phyloP scores from a whole-genome alignment of 2,329 filamentous ascomycete species.

The Stagonosporopsis chrysanthemi region DNA sequence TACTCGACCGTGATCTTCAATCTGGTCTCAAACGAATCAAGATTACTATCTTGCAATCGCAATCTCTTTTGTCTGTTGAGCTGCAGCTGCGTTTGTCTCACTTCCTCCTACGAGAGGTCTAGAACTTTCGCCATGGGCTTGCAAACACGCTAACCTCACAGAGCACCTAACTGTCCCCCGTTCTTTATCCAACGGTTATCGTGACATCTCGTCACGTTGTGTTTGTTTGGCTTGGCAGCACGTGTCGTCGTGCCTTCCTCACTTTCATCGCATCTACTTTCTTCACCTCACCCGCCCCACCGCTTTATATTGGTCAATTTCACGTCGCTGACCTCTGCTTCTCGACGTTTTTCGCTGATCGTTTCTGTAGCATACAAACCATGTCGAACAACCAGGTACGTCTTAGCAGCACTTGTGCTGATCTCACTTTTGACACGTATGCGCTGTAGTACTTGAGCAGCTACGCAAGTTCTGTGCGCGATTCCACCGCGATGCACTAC shows the following conservation, averaged over 20 bases:
- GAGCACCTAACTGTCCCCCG: not conserved
- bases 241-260: conserved; percentile 11
- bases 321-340: not conserved
- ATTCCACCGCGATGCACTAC: conserved; percentile 1
- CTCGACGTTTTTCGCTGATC: not conserved
- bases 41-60: too few relatives aligned
- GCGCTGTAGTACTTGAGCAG: conserved; percentile 2
- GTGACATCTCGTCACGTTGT: not conserved
- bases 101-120: not conserved
- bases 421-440: not conserved
- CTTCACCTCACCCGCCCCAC: not conserved
- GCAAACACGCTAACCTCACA: not conserved
- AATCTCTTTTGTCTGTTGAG: too few relatives aligned
- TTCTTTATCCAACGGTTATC: not conserved
- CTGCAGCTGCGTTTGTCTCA: conserved; percentile 4
- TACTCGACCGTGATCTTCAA: not conserved
- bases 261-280: not conserved
- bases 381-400: conserved; percentile 15
- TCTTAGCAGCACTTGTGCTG: not conserved
- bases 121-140: not conserved
- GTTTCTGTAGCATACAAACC: not conserved
- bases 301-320: not conserved
- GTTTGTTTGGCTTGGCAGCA: conserved; percentile 7
- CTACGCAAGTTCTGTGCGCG: not conserved
- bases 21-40: too few relatives aligned